A percentile compares a stretch with the other conserved stretches of the same genome.
phyloP scores from a whole-genome alignment of 331 rosid species.

The Malus hybrid region DNA sequence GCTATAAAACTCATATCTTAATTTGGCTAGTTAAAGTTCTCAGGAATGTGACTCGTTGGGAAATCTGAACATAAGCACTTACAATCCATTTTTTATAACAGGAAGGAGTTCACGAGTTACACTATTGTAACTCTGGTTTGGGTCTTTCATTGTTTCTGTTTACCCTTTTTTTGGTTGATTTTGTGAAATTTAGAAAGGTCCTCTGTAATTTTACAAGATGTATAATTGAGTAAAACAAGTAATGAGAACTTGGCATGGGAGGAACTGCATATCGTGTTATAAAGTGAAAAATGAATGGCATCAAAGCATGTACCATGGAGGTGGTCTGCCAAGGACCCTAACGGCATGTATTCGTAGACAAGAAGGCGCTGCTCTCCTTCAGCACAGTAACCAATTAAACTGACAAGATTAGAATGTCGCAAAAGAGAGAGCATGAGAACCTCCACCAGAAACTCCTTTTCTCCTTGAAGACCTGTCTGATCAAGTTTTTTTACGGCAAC shows the following conservation, averaged over 20 bases:
- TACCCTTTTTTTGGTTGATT: background rate
- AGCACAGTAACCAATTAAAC: slow-evolving; percentile 55
- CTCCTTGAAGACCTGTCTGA: slow-evolving; percentile 48
- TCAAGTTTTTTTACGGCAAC: slow-evolving; percentile 58
- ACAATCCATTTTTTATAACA: background rate
- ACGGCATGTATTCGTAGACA: slow-evolving; percentile 55
- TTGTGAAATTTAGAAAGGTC: background rate
- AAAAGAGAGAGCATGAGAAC: slow-evolving; percentile 61
- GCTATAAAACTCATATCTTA: background rate
- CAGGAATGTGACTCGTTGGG: background rate
- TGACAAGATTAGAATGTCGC: slow-evolving; percentile 59
- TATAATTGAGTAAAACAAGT: background rate
- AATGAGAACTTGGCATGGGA: background rate
- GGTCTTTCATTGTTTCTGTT: background rate
- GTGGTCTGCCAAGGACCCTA: slow-evolving; percentile 52
- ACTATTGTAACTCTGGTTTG: background rate
- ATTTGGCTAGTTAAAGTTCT: background rate
- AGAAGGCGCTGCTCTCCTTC: slow-evolving; percentile 68
- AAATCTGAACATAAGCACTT: background rate
- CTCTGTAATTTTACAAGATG: background rate
- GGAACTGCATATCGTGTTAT: background rate
- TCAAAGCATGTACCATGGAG: slow-evolving; percentile 41
- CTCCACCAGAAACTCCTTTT: slow-evolving; percentile 54
- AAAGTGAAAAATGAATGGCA: background rate
- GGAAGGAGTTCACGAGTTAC: background rate